These are phyloP conservation scores for Metarhizium robertsii DNA, from an alignment of 2,329 filamentous ascomycete genomes.

Conservation along the genomic window DNA sequence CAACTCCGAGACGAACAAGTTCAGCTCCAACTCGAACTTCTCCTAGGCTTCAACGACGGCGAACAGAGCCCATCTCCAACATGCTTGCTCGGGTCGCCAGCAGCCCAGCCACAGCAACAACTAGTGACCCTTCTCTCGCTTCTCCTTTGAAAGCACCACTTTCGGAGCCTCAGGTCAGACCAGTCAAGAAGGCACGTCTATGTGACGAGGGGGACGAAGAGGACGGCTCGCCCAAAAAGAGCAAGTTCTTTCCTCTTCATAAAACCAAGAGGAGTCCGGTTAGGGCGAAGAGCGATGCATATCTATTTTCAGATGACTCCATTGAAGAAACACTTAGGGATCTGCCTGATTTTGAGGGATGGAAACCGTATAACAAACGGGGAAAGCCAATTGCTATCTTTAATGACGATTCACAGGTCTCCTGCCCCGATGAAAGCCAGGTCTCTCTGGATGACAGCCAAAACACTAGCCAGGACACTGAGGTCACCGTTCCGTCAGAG, in stretches of 20 bases:
- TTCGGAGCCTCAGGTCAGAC: conserved; percentile 24
- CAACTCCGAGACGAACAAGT: conserved; percentile 8
- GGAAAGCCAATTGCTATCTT: conserved; percentile 34
- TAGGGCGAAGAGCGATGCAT: conserved; percentile 28
- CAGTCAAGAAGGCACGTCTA: conserved; percentile 48
- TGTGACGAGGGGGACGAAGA: conserved; percentile 32
- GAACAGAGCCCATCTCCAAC: conserved; percentile 42
- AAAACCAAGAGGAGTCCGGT: conserved; percentile 16
- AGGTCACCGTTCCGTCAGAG: not conserved
- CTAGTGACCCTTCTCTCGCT: conserved; percentile 7
- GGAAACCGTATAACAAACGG: conserved; percentile 28
- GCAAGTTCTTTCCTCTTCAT: conserved; percentile 42
- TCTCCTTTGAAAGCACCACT: conserved; percentile 6
- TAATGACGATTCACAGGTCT: conserved; percentile 26
- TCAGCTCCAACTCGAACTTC: conserved; percentile 19
- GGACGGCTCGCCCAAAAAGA: conserved; percentile 31
- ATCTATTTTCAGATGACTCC: conserved; percentile 47
- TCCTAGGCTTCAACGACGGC: conserved; percentile 35
- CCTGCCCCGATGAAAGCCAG: conserved; percentile 11
- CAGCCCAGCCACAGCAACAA: conserved; percentile 11
- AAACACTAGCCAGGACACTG: not conserved
- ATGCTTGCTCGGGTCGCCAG: conserved; percentile 24
- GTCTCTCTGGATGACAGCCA: conserved; percentile 1
- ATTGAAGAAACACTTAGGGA: conserved; percentile 43
- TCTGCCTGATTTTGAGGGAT: conserved; percentile 42